Percentiles rank a stretch among this genome's conserved stretches.
These are phyloP conservation scores for Leishmania aethiopica DNA, from an alignment of 208 protist genomes.

Conservation along the genomic window DNA sequence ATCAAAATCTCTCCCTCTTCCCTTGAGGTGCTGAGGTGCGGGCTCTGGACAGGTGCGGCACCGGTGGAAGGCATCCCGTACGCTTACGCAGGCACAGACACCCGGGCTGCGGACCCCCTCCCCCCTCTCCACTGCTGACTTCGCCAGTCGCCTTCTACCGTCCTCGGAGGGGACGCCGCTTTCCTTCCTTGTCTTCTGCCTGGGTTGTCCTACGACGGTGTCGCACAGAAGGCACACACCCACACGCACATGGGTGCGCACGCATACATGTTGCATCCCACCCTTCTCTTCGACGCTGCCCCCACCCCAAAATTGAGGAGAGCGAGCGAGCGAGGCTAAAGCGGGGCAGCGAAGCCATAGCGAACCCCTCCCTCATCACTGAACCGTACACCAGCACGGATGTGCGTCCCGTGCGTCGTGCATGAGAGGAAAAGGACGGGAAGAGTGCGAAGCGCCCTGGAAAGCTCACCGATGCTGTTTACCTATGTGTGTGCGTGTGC, in stretches of 20 bases:
- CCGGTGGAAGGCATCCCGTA: background rate
- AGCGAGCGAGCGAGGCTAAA: no score
- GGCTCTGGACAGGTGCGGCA: background rate
- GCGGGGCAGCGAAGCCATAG: no score
- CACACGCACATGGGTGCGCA: constrained; percentile 11
- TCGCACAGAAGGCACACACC: background rate
- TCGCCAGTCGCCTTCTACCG: background rate
- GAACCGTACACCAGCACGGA: background rate
- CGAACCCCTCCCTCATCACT: background rate
- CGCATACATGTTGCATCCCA: background rate
- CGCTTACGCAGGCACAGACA: background rate
- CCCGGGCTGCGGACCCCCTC: background rate
- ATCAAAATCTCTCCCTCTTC: background rate
- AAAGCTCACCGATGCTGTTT: background rate
- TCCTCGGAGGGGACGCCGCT: background rate
- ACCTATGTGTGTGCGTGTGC: background rate
- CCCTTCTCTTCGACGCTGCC: constrained; percentile 19
- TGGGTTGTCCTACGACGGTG: background rate
- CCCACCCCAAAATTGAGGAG: background rate
- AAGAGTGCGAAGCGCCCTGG: background rate
- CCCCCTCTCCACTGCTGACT: background rate
- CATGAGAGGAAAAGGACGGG: no score
- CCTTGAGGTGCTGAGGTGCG: background rate
- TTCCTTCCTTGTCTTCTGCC: background rate
- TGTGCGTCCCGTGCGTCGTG: background rate